Percentiles rank a stretch among this genome's conserved stretches.
These are phyloP conservation scores for Rhododendron griersonianum DNA, from an alignment of 148 eudicot species.

Conservation along the genomic window DNA sequence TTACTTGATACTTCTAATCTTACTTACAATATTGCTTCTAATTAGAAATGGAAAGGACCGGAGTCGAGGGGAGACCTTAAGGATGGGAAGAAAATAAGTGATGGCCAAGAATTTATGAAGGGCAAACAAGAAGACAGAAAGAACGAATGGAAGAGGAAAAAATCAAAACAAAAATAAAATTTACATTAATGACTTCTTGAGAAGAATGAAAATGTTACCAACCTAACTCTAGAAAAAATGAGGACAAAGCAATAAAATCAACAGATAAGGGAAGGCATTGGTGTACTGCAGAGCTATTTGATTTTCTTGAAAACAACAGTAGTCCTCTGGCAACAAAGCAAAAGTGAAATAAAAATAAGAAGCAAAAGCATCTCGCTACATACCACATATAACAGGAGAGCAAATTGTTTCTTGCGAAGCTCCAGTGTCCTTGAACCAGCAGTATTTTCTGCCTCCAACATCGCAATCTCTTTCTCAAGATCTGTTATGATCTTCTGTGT, in stretches of 20 bases:
- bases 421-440: constrained; percentile 75
- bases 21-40: background rate
- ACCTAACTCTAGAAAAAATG: background rate
- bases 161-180: background rate
- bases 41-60: background rate
- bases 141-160: background rate
- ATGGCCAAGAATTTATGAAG: background rate
- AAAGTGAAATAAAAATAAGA: background rate
- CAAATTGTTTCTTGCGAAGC: constrained; percentile 92
- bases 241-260: background rate
- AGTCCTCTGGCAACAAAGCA: background rate
- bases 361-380: constrained; percentile 10
- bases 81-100: background rate
- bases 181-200: background rate
- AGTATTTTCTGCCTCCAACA: constrained; percentile 75
- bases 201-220: background rate
- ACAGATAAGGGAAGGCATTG: background rate
- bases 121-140: background rate
- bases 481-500: constrained; percentile 68
- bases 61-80: background rate
- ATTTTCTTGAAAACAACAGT: background rate
- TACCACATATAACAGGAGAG: constrained; percentile 94
- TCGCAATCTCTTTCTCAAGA: constrained; percentile 76
- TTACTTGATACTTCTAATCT: background rate
- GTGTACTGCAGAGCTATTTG: background rate